Conservation (phyloP, 441 rosid species). For the Hypseocharis bilobata region DNA sequence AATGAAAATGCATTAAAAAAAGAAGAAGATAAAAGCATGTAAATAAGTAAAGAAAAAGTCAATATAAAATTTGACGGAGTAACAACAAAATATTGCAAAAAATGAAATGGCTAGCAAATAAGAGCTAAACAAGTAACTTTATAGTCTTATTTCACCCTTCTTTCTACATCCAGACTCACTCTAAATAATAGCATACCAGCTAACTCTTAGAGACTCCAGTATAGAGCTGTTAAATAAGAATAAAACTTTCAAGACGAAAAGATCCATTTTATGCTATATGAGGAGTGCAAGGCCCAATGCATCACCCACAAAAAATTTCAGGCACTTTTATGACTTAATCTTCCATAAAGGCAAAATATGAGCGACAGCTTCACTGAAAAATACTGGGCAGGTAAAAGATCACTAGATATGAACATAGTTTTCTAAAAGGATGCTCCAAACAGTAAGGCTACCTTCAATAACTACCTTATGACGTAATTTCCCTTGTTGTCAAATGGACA, state of each 20-base stretch:
- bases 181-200: background rate
- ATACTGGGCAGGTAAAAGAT: background rate
- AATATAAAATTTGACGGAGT: background rate
- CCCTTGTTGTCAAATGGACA: conserved; percentile 77
- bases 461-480: conserved; percentile 81
- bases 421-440: background rate
- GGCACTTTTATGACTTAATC: background rate
- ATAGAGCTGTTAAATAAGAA: background rate
- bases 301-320: background rate
- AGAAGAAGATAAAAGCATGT: conserved; percentile 12
- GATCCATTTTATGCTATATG: background rate
- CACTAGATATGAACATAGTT: conserved; percentile 1
- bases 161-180: background rate
- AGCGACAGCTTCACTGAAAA: background rate
- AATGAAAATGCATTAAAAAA: background rate
- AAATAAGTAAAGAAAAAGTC: background rate
- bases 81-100: background rate
- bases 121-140: background rate
- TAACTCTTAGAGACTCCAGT: background rate
- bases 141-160: background rate
- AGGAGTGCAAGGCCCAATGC: background rate
- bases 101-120: background rate
- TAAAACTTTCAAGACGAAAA: background rate
- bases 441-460: background rate
- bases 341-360: background rate